Base-by-base conservation (phyloP, 2,329 filamentous ascomycete species). In the Stagonosporopsis rhizophila region DNA sequence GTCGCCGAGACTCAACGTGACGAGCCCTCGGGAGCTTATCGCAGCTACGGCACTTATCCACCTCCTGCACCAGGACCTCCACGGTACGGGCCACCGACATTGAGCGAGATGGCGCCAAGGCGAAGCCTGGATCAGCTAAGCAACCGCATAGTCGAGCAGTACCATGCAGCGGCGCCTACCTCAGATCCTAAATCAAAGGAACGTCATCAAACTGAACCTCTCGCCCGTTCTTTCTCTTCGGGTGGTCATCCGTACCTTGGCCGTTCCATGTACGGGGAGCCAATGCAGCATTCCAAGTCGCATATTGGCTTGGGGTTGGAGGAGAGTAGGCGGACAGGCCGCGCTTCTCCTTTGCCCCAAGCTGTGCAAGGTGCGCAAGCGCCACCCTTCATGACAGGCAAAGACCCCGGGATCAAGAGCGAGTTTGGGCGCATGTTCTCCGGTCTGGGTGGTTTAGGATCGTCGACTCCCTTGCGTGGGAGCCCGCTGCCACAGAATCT, bases 361-460 rank as follows among this genome's bases (percentile, higher is more conserved):
- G 93, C 94, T 20, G 93, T 97, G 0, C 93, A 97, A 72, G 94
- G 94, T 20, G 93, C 91, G 1, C 93, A 96, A 73, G 87, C 89
- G 15, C 90, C 92, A 66, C 85, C 90, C 35, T 84, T 90, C 49
- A 91, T 90, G 3, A 91, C 92, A 6, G 86, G 87, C 14, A 90
- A 89, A 15, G 92, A 96, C 73, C 90, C 92, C 11, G 90, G 90
- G 39, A 96, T 97, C 70, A 96, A 97, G 81, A 96, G 88, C 72
- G 94, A 97, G 73, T 93, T 97, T 73, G 93, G 93, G 25, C 88
- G 92, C 60, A 96, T 97, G 83, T 97, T 96, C 77, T 92, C 91
- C 17, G 94, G 94, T n/a, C 92, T 98, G 64, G 93, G 87, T 15
- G 87, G 87, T 32, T 81, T 88, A 17, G 85, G 85, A 27, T 79